phyloP scores from a whole-genome alignment of 352 stramenopile genomes.

The Globisporangium okanoganense region DNA sequence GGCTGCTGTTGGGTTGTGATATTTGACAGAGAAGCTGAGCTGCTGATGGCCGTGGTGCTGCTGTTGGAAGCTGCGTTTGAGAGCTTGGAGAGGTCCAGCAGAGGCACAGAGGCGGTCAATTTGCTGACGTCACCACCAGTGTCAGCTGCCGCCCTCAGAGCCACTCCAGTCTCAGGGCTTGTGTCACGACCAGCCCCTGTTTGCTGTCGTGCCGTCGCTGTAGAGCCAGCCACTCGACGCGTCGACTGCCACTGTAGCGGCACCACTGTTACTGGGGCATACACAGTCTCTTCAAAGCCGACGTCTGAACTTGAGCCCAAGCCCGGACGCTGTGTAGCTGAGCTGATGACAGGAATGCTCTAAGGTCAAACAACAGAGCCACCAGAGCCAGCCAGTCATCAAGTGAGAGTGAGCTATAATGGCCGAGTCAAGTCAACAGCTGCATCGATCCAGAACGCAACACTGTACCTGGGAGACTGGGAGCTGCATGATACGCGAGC shows the following conservation, averaged over 20 bases:
- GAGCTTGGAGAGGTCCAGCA: constrained; percentile 30
- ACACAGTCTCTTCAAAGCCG: not conserved
- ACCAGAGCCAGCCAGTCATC: not conserved
- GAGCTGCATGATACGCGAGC: constrained; percentile 17
- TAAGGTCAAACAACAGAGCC: not conserved
- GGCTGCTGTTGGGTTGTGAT: not conserved
- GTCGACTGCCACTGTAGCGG: constrained; percentile 62
- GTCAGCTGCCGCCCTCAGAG: no score
- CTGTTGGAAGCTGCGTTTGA: not conserved
- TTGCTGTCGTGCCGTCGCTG: not conserved
- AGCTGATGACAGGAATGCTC: constrained; percentile 1
- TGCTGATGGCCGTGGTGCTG: not conserved
- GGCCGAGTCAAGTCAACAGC: not conserved
- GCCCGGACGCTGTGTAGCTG: no score
- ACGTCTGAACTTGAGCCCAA: not conserved
- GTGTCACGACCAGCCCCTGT: not conserved
- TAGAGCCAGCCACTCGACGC: constrained; percentile 28
- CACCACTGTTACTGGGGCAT: constrained; percentile 18
- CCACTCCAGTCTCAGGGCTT: no score
- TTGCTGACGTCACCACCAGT: not conserved
- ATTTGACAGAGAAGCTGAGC: not conserved
- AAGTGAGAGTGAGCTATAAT: not conserved
- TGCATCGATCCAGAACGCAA: no score
- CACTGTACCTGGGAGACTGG: constrained; percentile 11
- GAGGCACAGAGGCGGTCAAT: constrained; percentile 9